Conservation (phyloP, 1,284 basidiomycete species). For the Naganishia albida region DNA sequence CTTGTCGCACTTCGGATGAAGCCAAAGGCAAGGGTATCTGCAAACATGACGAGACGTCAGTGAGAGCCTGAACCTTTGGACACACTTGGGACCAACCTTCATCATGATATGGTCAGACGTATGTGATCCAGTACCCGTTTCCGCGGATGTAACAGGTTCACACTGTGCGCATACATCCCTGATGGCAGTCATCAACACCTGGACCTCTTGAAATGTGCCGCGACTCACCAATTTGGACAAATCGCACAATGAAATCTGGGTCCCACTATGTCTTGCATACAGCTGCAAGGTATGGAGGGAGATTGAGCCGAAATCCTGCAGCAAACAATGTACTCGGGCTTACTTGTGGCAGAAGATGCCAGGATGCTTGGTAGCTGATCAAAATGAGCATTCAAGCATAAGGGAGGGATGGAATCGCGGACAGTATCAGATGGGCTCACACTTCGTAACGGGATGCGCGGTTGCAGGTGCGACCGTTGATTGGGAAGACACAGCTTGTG, state of each 20-base stretch:
- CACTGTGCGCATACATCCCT: conserved; percentile 75
- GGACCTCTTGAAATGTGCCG: neutral
- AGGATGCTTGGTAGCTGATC: conserved; percentile 46
- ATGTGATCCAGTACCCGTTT: conserved; percentile 42
- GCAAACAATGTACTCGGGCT: conserved; percentile 46
- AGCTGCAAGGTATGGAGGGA: conserved; percentile 59
- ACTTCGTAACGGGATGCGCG: neutral
- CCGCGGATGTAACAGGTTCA: conserved; percentile 67
- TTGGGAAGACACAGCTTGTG: neutral
- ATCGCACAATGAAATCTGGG: conserved; percentile 86
- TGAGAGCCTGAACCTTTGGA: neutral
- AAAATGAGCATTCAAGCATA: neutral
- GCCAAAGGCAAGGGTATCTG: conserved; percentile 82
- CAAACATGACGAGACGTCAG: no score
- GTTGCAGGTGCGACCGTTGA: neutral
- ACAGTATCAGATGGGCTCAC: neutral
- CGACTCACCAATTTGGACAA: conserved; percentile 59
- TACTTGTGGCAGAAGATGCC: conserved; percentile 63
- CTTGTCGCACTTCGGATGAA: conserved; percentile 68
- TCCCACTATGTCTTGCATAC: conserved; percentile 81
- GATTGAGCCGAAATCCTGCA: neutral
- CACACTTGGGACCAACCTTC: conserved; percentile 62
- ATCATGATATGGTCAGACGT: conserved; percentile 74
- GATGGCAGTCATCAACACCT: neutral
- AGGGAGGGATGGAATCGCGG: neutral